Evolutionary conservation across 495 filamentous ascomycete genomes (phyloP).

Genomic region (Hyaloscypha variabilis): DNA sequence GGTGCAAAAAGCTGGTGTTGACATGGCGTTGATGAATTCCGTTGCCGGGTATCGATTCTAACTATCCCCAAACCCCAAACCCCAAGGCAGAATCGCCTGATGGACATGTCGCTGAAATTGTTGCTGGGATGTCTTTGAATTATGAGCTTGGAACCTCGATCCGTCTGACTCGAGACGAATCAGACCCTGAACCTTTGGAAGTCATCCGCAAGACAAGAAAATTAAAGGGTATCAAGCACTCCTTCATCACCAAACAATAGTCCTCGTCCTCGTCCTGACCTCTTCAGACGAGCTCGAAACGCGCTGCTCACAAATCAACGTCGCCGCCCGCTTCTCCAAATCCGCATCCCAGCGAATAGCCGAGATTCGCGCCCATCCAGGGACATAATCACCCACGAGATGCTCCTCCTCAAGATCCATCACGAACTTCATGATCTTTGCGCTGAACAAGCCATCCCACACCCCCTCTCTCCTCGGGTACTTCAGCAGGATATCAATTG

Average conservation of each 20-base stretch:
- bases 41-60: neutral
- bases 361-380: slow-evolving; percentile 1
- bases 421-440: neutral
- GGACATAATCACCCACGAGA: neutral
- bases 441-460: slow-evolving; percentile 1
- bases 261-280: neutral
- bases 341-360: neutral
- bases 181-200: too few species aligned
- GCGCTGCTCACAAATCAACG: slow-evolving; percentile 3
- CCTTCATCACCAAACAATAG: neutral
- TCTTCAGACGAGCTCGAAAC: neutral
- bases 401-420: slow-evolving; percentile 7
- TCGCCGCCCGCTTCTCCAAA: slow-evolving; percentile 1
- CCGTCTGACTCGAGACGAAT: too few species aligned
- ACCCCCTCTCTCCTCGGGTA: slow-evolving; percentile 2
- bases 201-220: too few species aligned
- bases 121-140: too few species aligned
- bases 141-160: too few species aligned
- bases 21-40: neutral
- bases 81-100: too few species aligned
- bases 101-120: neutral
- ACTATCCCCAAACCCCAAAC: too few species aligned
- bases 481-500: neutral
- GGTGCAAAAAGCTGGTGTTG: slow-evolving; percentile 12
- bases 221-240: too few species aligned